Conservation (phyloP, 306 rosid genomes). For the Pachyrhizus erosus region DNA sequence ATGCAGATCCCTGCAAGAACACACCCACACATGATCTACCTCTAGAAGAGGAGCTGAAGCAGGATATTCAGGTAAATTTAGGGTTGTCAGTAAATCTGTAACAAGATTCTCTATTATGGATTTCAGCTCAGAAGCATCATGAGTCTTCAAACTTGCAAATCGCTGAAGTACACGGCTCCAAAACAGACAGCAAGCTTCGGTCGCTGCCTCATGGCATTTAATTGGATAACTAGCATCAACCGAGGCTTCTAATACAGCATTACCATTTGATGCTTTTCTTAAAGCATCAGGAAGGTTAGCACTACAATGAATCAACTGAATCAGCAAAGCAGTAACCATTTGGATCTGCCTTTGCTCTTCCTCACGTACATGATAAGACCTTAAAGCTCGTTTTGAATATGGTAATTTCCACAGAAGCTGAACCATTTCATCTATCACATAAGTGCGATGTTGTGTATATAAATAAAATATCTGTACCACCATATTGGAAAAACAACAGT, state of each 20-base stretch:
- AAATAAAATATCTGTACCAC: conserved; percentile 88
- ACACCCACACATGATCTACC: conserved; percentile 53
- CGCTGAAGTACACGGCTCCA: conserved; percentile 97
- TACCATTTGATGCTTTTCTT: conserved; percentile 74
- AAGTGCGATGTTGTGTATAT: conserved; percentile 83
- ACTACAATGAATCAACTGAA: conserved; percentile 91
- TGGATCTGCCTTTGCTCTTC: conserved; percentile 99
- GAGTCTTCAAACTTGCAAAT: conserved; percentile 79
- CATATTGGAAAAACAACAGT: conserved; percentile 27
- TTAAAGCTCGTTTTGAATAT: conserved; percentile 83
- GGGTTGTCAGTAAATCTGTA: conserved; percentile 81
- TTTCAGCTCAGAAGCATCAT: conserved; percentile 92
- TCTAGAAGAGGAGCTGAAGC: conserved; percentile 91
- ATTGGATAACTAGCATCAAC: conserved; percentile 67
- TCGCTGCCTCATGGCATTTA: conserved; percentile 75
- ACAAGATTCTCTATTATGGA: conserved; percentile 92
- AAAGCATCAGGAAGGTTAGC: conserved; percentile 88
- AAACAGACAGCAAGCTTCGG: conserved; percentile 82
- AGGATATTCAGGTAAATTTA: conserved; percentile 95
- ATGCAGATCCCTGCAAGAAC: conserved; percentile 13
- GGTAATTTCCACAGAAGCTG: conserved; percentile 93
- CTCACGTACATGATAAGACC: conserved; percentile 87
- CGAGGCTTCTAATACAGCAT: conserved; percentile 79
- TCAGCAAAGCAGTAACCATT: conserved; percentile 92
- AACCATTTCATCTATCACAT: conserved; percentile 93